These are phyloP conservation scores for Xylaria hypoxylon DNA, from an alignment of 2,329 filamentous ascomycete genomes.

Conservation along the genomic window DNA sequence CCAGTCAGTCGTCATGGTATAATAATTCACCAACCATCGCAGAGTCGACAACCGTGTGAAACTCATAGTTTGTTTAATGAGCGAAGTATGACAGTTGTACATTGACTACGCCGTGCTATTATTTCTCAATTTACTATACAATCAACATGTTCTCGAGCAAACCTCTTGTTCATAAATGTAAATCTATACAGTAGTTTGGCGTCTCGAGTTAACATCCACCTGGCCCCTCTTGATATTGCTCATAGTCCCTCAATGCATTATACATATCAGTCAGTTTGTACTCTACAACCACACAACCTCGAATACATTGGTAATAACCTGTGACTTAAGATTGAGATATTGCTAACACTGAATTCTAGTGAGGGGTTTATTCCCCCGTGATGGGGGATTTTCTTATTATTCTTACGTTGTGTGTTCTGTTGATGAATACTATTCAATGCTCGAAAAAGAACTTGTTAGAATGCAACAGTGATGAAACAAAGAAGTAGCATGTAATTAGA, in stretches of 20 bases:
- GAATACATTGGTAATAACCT: too few relatives aligned
- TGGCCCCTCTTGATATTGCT: too few relatives aligned
- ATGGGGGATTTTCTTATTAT: too few relatives aligned
- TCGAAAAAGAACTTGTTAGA: background rate
- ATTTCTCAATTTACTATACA: background rate
- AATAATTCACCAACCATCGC: background rate
- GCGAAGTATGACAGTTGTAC: background rate
- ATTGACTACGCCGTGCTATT: background rate
- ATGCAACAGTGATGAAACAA: background rate
- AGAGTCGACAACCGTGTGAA: background rate
- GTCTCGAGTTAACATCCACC: too few relatives aligned
- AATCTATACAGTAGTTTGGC: too few relatives aligned
- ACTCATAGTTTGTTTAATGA: background rate
- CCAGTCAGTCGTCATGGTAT: background rate
- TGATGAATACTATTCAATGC: background rate
- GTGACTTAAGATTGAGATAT: too few relatives aligned
- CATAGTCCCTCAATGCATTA: too few relatives aligned
- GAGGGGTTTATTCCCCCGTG: too few relatives aligned
- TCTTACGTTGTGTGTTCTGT: background rate
- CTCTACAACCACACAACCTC: too few relatives aligned
- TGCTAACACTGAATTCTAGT: too few relatives aligned
- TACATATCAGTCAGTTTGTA: too few relatives aligned
- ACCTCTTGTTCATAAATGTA: too few relatives aligned
- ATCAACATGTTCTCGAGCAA: background rate
- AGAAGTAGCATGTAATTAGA: slow-evolving; percentile 3